Evolutionary conservation across 2,329 filamentous ascomycete species (phyloP).

Genomic region (Sphaerostilbella broomeana): DNA sequence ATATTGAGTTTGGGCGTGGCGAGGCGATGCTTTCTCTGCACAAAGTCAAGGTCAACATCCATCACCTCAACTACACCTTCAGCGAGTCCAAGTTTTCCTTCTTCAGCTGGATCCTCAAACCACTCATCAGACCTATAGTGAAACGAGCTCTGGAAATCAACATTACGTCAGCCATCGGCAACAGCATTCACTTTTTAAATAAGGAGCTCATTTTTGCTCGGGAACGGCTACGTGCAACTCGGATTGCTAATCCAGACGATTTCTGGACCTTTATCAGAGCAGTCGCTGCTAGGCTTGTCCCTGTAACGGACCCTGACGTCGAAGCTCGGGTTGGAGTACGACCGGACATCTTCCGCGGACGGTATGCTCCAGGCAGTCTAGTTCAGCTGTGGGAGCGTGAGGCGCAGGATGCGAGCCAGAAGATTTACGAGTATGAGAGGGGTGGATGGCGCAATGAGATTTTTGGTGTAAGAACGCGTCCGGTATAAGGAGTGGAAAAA

Average conservation of each 20-base stretch:
- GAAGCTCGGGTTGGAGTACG: conserved; percentile 67
- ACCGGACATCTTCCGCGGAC: conserved; percentile 60
- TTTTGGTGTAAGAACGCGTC: conserved; percentile 46
- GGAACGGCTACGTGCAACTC: conserved; percentile 77
- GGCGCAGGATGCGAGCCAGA: conserved; percentile 60
- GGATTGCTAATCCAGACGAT: conserved; percentile 73
- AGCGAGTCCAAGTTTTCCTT: conserved; percentile 69
- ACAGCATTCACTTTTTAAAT: conserved; percentile 67
- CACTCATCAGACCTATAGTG: conserved; percentile 72
- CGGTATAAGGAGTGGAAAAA: too few species aligned
- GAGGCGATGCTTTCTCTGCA: conserved; percentile 77
- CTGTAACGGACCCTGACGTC: conserved; percentile 67
- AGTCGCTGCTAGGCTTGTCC: conserved; percentile 67
- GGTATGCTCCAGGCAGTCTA: conserved; percentile 84
- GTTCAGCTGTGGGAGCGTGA: conserved; percentile 88
- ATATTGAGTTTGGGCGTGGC: conserved; percentile 71
- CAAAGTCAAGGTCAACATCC: conserved; percentile 71
- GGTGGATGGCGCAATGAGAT: conserved; percentile 80
- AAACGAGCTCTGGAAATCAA: conserved; percentile 73
- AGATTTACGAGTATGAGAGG: conserved; percentile 64
- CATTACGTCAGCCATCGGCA: conserved; percentile 63
- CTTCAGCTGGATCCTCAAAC: conserved; percentile 77
- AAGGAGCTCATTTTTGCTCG: conserved; percentile 80
- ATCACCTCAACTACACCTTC: conserved; percentile 77
- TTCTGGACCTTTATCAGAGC: conserved; percentile 77